Percentiles rank a stretch among this genome's conserved stretches.
Evolutionary conservation across 2,329 filamentous ascomycete species (phyloP).

Genomic region (Sporothrix euskadiensis): DNA sequence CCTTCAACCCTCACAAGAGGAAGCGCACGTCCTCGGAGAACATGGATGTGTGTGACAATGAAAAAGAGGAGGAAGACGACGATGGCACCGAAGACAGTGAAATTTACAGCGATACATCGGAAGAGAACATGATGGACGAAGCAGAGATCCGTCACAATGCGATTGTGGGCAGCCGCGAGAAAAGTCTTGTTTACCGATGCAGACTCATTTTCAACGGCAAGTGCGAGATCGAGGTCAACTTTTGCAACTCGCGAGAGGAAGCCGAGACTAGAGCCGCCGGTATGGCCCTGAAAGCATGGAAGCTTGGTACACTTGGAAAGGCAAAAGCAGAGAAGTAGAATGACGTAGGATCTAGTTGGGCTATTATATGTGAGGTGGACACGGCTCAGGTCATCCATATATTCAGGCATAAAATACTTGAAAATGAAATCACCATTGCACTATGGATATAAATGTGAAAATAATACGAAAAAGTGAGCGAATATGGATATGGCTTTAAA

Average conservation of each 20-base stretch:
- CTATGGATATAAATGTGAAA: background rate
- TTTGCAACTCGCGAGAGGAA: slow-evolving; percentile 53
- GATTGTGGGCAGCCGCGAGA: background rate
- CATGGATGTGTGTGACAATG: background rate
- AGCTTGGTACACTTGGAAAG: background rate
- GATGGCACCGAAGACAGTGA: background rate
- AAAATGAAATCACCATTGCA: no score
- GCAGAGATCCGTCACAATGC: slow-evolving; percentile 2
- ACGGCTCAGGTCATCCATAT: no score
- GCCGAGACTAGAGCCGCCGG: slow-evolving; percentile 58
- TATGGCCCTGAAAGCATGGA: slow-evolving; percentile 45
- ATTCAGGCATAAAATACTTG: no score
- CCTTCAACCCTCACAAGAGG: slow-evolving; percentile 15
- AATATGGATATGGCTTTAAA: background rate
- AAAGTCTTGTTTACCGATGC: slow-evolving; percentile 44
- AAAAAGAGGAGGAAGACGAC: background rate
- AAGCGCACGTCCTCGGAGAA: background rate
- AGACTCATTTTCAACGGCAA: slow-evolving; percentile 51
- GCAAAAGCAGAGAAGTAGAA: background rate
- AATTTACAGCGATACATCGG: background rate
- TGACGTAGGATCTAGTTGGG: no score
- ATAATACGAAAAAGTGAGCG: background rate
- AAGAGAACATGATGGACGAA: background rate
- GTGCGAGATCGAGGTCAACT: slow-evolving; percentile 48
- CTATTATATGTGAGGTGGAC: no score